Base-by-base conservation (phyloP, 805 yeast species). In the Metschnikowia hibisci region DNA sequence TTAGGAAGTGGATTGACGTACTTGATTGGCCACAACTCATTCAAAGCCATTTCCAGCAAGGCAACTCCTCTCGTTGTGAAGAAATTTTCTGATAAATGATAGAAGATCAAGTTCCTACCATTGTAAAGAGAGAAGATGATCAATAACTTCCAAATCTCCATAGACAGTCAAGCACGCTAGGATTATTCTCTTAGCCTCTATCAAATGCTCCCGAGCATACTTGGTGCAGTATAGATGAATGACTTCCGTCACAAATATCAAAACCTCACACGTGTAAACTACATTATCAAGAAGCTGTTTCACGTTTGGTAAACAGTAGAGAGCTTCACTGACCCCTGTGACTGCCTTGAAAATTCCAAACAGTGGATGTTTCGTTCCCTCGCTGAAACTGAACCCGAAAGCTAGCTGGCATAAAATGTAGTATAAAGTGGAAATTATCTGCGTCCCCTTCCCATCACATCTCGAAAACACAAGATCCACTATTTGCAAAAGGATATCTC, bases 1-100 rank as follows among this genome's bases (percentile, higher is more conserved):
- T 57, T 84, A 0, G 57, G 78, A 47, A 86, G 95, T 59, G 96
- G 96, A 0, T 62, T 82, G 28, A 82, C 89, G 8, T 90, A 90
- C 63, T 71, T 84, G 4, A 77, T 85, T 53, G 76, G 83, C 38
- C 83, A 75, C 47, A 73, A 77, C 41, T 91, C 95, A 0, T 82
- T 87, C 40, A 82, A 74, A 61, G 33, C 51, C 11, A 27, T 48
- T 6, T 30, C 20, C 32, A 26, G 39, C 29, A 46, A 26, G 31
- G 32, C 27, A 8, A 16, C n/a, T 6, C 12, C 42, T 6, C 12
- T 40, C 51, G 48, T 11, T 30, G 15, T 10, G 41, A 46, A 8
- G 46, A 32, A 12, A 26, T 39, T n/a, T n/a, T 12, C 16, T 6
- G 9, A 20, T 4, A 20, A 6, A 20, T 20, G 7, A 20, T 8